These are phyloP conservation scores for button mushroom (Agaricus bisporus) DNA, from an alignment of 768 basidiomycete genomes.

Conservation along the genomic window DNA sequence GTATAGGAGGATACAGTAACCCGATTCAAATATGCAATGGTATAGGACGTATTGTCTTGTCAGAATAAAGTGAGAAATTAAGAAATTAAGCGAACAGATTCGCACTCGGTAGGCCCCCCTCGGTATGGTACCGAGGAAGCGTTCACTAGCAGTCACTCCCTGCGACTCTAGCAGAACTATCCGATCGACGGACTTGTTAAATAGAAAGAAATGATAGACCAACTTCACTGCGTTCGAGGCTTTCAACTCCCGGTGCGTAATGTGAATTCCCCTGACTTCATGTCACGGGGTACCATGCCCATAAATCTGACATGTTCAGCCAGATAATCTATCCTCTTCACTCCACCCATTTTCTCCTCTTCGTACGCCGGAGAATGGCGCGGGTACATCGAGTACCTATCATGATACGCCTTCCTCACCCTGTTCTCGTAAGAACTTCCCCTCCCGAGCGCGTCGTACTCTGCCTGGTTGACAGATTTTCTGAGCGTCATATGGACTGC, in stretches of 20 bases:
- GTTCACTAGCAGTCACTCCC: not conserved
- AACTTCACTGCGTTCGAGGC: not conserved
- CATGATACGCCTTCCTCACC: constrained; percentile 6
- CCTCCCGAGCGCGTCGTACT: constrained; percentile 1
- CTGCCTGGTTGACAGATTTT: not conserved
- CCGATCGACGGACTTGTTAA: not conserved
- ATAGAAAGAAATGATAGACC: not conserved
- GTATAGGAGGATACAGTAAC: no score
- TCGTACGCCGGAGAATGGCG: not conserved
- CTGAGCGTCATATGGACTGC: constrained; percentile 2
- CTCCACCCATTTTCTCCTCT: constrained; percentile 7
- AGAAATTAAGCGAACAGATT: not conserved
- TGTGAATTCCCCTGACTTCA: constrained; percentile 4
- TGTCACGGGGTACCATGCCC: constrained; percentile 1
- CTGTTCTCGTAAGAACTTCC: not conserved
- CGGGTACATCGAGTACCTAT: not conserved
- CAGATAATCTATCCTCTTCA: constrained; percentile 5
- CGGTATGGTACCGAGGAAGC: not conserved
- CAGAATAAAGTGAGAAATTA: not conserved
- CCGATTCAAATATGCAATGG: not conserved
- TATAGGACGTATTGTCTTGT: not conserved
- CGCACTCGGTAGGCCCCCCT: not conserved
- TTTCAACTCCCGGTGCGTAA: constrained; percentile 2
- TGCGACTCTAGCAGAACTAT: not conserved
- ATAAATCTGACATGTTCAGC: constrained; percentile 5